Evolutionary conservation across 2,329 filamentous ascomycete species (phyloP).

Genomic region (Ceratocystis variospora): DNA sequence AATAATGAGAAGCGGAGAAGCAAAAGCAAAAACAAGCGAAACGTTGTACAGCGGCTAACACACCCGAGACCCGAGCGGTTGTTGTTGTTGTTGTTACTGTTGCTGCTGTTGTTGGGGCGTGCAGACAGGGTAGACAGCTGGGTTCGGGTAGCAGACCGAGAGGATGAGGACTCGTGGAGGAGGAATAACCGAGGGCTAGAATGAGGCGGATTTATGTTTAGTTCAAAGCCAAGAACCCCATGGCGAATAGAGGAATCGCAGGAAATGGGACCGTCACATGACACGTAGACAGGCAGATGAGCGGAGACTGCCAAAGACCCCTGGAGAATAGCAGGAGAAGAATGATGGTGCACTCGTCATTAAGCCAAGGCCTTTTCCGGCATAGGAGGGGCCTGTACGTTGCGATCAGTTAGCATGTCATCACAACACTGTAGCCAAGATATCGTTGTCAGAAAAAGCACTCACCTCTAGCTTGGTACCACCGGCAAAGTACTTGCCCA

Average conservation of each 20-base stretch:
- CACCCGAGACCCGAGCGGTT: background rate
- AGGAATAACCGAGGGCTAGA: background rate
- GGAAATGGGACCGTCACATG: background rate
- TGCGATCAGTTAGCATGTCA: background rate
- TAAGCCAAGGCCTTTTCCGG: constrained; percentile 27
- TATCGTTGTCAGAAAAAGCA: background rate
- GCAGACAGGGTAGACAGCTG: background rate
- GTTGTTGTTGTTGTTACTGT: too few species aligned
- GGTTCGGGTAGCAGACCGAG: background rate
- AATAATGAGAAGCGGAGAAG: background rate
- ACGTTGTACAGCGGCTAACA: constrained; percentile 10
- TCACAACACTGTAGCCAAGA: constrained; percentile 22
- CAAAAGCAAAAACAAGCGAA: background rate
- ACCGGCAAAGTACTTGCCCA: constrained; percentile 86
- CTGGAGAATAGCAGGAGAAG: background rate
- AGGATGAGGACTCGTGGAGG: background rate
- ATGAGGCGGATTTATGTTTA: background rate
- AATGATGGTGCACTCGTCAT: background rate
- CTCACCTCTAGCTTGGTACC: constrained; percentile 67
- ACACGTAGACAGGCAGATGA: background rate
- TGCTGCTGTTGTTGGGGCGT: background rate
- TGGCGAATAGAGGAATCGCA: background rate
- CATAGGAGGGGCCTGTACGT: constrained; percentile 25
- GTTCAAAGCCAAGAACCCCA: background rate
- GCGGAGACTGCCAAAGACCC: background rate